A percentile compares a stretch with the other conserved stretches of the same genome.
phyloP scores from a whole-genome alignment of 2,329 filamentous ascomycete genomes.

The Sporothrix phasma region DNA sequence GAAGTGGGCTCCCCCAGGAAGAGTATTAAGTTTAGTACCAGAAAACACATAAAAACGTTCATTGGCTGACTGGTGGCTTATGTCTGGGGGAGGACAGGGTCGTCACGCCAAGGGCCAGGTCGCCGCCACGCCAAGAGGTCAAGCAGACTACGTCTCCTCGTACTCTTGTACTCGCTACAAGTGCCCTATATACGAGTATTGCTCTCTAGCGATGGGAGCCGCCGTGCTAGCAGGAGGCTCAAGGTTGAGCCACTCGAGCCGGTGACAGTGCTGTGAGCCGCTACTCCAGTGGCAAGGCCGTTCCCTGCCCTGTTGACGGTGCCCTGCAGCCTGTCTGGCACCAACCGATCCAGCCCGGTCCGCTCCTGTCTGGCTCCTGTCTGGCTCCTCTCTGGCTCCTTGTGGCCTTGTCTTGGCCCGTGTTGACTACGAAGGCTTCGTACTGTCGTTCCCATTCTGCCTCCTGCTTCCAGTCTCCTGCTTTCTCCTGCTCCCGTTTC shows the following conservation, averaged over 20 bases:
- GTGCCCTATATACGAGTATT: background rate
- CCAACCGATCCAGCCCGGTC: background rate
- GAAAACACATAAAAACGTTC: background rate
- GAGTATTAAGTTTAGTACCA: background rate
- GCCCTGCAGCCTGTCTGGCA: background rate
- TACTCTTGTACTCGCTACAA: background rate
- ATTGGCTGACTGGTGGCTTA: background rate
- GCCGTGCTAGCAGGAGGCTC: background rate
- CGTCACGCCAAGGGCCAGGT: background rate
- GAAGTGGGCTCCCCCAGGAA: background rate
- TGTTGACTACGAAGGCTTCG: background rate
- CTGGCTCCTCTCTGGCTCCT: background rate
- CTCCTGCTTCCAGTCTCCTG: background rate
- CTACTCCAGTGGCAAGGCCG: background rate
- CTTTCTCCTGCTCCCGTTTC: too few species aligned
- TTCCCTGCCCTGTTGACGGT: background rate
- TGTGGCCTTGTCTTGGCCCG: background rate
- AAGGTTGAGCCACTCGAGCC: background rate
- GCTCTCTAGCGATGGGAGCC: background rate
- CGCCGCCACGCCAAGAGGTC: background rate
- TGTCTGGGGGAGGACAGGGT: constrained; percentile 2
- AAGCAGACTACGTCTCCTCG: background rate
- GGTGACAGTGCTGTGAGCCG: background rate
- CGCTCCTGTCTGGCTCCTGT: too few species aligned
- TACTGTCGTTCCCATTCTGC: background rate